Percentiles rank a stretch among this genome's conserved stretches.
phyloP scores from a whole-genome alignment of 257 asterid species.

The Fraxinus americana region DNA sequence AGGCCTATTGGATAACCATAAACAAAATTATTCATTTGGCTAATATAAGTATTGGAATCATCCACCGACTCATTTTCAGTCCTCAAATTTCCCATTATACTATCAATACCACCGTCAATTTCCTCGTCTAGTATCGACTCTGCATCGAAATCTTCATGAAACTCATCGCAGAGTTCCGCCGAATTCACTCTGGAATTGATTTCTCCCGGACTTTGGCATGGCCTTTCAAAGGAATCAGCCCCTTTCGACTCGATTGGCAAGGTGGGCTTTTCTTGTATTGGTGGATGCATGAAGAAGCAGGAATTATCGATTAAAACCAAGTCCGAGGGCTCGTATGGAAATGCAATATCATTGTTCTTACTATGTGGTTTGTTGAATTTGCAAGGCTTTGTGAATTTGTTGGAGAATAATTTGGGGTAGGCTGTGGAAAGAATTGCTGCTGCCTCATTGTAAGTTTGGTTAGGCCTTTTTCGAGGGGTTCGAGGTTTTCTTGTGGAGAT shows the following conservation, averaged over 20 bases:
- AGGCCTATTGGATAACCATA: slow-evolving; percentile 83
- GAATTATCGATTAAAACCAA: slow-evolving; percentile 46
- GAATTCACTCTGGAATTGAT: slow-evolving; percentile 44
- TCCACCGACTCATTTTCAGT: slow-evolving; percentile 29
- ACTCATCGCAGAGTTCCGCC: slow-evolving; percentile 20
- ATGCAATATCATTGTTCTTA: slow-evolving; percentile 17
- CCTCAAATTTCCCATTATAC: slow-evolving; percentile 65
- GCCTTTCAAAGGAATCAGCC: slow-evolving; percentile 31
- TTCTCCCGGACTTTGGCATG: slow-evolving; percentile 66
- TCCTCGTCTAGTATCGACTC: slow-evolving; percentile 92
- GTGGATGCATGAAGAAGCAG: slow-evolving; percentile 36
- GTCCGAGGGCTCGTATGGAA: slow-evolving; percentile 55
- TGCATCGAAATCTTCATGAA: slow-evolving; percentile 63
- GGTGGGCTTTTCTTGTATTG: slow-evolving; percentile 31
- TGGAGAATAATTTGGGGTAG: slow-evolving; percentile 73
- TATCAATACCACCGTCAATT: slow-evolving; percentile 79
- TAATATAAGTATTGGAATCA: neutral
- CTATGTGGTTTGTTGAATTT: slow-evolving; percentile 43
- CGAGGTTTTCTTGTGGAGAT: slow-evolving; percentile 81
- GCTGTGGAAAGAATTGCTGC: slow-evolving; percentile 85
- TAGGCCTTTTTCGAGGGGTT: slow-evolving; percentile 87
- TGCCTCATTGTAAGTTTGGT: slow-evolving; percentile 87
- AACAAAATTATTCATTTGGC: slow-evolving; percentile 31
- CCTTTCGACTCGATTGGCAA: slow-evolving; percentile 28
- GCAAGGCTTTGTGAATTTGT: slow-evolving; percentile 46